phyloP scores from a whole-genome alignment of 495 filamentous ascomycete genomes.

The Daldinia concentrica region DNA sequence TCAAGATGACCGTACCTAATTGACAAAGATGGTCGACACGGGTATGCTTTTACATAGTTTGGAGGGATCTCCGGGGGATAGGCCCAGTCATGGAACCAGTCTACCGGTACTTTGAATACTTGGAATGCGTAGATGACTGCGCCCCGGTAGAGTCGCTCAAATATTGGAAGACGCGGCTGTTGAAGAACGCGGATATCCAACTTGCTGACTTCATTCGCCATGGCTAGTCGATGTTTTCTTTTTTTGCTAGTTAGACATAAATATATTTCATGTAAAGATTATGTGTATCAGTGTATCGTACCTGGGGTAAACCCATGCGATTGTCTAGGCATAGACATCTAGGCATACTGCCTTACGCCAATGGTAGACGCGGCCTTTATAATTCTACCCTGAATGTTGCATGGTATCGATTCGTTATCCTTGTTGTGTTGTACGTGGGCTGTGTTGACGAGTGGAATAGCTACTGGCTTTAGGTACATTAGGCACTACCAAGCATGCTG shows the following conservation, averaged over 20 bases:
- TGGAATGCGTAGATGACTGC: constrained; percentile 13
- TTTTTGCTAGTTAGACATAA: too few species aligned
- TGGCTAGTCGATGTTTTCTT: not conserved
- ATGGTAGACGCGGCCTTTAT: not conserved
- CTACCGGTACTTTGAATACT: not conserved
- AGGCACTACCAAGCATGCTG: not conserved
- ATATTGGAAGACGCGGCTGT: constrained; percentile 21
- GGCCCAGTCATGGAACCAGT: constrained; percentile 39
- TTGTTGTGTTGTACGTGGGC: not conserved
- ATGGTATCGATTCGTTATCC: not conserved
- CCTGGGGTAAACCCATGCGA: not conserved
- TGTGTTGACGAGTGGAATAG: not conserved
- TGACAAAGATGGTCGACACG: constrained; percentile 44
- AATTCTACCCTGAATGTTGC: not conserved
- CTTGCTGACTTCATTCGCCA: constrained; percentile 10
- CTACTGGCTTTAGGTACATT: not conserved
- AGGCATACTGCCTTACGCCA: not conserved
- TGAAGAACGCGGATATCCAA: constrained; percentile 9
- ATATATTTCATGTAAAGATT: not conserved
- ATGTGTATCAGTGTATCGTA: not conserved
- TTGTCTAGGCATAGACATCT: not conserved
- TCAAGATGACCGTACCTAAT: constrained; percentile 43
- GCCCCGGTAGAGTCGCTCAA: constrained; percentile 13
- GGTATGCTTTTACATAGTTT: constrained; percentile 48
- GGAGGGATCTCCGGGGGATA: constrained; percentile 37